Evolutionary conservation across 139 green algal species (phyloP), one percentile per base, ranked within the genome.

Genomic region (Asterochloris sp.): DNA sequence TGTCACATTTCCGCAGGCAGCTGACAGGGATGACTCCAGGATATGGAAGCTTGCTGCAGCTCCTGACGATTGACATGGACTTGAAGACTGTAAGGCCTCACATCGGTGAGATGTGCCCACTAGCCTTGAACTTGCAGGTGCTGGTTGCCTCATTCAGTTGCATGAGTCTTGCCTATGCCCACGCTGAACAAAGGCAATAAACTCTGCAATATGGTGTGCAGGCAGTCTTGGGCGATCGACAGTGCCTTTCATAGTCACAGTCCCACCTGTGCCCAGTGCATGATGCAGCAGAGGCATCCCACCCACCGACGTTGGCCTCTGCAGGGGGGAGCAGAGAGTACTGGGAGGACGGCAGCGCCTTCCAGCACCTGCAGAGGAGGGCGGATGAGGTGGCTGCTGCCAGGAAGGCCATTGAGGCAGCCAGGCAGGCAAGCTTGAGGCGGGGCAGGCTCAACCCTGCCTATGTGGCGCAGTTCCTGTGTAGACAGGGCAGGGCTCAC

Each of bases 331-430:
- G 74, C n/a, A 19, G 62, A 78, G 83, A 94, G 84, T 89, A 95
- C 10, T 98, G 94, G 94, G 93, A 97, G 82, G 93, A 97, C 69
- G 94, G 94, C 2, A 74, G 82, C 14, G 93, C 92, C 16, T 91
- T 95, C n/a, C 79, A 83, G 24, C 90, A 94, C 29, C 79, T 97
- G 28, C 67, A 83, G 13, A 21, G 19, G 2, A 85, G 85, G 47
- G 54, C 85, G 81, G 68, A 76, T 12, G 84, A 75, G 9, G 62
- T 97, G 60, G 83, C 86, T 10, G 79, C 90, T 62, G 73, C 83
- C 21, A 87, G 88, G 15, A 90, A 95, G 24, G 87, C 83, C 76
- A 89, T 97, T 13, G 89, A 97, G 76, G 89, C 83, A 29, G 87
- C 89, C 1, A 85, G 93, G 17, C 97, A 97, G 90, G 89, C 92